Percentiles rank a stretch among this genome's conserved stretches.
Evolutionary conservation across 768 basidiomycete genomes (phyloP).

Genomic region (Phlegmacium glaucopus): DNA sequence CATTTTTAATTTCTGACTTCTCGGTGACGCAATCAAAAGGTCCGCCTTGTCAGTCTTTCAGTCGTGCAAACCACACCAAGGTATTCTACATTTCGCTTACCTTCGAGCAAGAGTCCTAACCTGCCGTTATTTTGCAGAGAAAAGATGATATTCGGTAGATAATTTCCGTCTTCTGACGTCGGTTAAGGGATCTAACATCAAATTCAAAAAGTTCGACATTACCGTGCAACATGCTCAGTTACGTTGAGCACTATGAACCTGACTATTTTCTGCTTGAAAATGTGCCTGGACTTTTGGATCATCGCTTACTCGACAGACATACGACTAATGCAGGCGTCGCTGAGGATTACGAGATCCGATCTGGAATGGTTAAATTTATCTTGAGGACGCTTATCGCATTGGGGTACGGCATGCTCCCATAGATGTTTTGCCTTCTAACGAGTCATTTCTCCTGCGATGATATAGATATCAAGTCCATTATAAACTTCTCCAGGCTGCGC

Average conservation of each 20-base stretch:
- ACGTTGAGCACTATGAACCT: conserved; percentile 62
- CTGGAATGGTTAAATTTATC: conserved; percentile 67
- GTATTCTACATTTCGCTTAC: conserved; percentile 29
- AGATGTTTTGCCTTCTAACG: conserved; percentile 1
- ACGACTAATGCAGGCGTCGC: conserved; percentile 18
- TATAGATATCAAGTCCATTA: conserved; percentile 63
- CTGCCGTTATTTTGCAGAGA: conserved; percentile 31
- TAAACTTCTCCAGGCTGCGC: conserved; percentile 64
- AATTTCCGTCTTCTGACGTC: not conserved
- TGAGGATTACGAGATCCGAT: conserved; percentile 37
- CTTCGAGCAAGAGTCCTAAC: not conserved
- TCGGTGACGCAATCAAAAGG: conserved; percentile 35
- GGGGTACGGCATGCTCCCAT: conserved; percentile 42
- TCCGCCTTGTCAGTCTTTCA: conserved; percentile 76
- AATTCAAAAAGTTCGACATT: conserved; percentile 48
- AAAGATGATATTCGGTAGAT: conserved; percentile 56
- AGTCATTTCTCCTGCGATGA: not conserved
- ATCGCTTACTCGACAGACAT: conserved; percentile 40
- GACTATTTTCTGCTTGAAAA: conserved; percentile 71
- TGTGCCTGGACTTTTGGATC: conserved; percentile 56
- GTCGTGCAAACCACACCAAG: conserved; percentile 57
- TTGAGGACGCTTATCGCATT: conserved; percentile 54
- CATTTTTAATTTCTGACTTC: not conserved
- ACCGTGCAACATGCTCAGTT: conserved; percentile 67
- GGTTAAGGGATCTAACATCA: not conserved